Base-by-base conservation (phyloP, 768 basidiomycete genomes). In the Auriscalpium orientale region DNA sequence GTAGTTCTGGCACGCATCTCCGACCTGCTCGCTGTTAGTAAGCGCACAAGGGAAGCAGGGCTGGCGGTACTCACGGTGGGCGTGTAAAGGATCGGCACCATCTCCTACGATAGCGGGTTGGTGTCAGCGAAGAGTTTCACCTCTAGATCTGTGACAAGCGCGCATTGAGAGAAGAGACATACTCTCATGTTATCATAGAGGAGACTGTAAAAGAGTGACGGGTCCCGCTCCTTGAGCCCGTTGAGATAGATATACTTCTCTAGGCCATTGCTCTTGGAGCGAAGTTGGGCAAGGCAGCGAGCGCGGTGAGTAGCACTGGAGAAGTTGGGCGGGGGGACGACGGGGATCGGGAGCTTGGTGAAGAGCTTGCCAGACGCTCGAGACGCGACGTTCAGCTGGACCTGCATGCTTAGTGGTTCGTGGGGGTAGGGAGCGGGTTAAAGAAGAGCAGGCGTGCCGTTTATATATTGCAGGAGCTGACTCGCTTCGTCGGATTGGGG, bases 241-340 rank as follows among this genome's bases (percentile, higher is more conserved):
- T 83, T 81, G 37, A 95, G 81, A 68, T 84, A 94, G 65, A 91
- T 89, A 72, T 95, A 87, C 72, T 90, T 89, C 67, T 93, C 89
- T 40, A 94, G 81, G 58, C 70, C 66, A 67, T 79, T 81, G 65
- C 81, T 77, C 69, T 91, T 91, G 22, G 85, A 85, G 51, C 84
- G 84, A 13, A 91, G 71, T 68, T 91, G 89, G 37, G 69, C 70
- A 53, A 89, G 70, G 65, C 81, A 81, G 56, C 89, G 84, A 21
- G 74, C 59, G 43, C 72, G 67, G 63, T 90, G 89, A n/a, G 82
- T 64, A 7, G 70, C 65, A 3, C 72, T 71, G 13, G 49, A 56
- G 56, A 62, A 62, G 33, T 59, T 50, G 7, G 61, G 58, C 5
- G 61, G 56, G 15, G 61, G 54, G 12, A 55, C 56, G 28, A 28